phyloP scores from a whole-genome alignment of 2,329 filamentous ascomycete species.

The Colletotrichum navitas region DNA sequence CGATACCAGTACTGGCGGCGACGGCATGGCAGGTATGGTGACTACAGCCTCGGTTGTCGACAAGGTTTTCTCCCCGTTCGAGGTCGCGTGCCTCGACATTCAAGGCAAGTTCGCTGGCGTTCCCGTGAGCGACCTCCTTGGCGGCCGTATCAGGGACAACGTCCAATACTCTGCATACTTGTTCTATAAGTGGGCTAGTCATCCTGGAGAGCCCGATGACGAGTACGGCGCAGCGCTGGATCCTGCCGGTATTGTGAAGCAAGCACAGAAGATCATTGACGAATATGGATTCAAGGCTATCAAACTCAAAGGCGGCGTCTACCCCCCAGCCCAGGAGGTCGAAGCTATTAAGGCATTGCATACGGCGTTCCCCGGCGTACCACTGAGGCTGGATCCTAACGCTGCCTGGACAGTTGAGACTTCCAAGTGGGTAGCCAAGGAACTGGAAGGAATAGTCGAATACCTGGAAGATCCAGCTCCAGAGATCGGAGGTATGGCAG shows the following conservation, averaged over 20 bases:
- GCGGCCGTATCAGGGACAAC: conserved; percentile 54
- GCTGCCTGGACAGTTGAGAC: conserved; percentile 56
- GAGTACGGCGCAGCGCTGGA: conserved; percentile 56
- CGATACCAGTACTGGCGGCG: conserved; percentile 62
- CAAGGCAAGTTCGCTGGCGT: conserved; percentile 56
- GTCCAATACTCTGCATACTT: conserved; percentile 59
- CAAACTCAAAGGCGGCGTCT: conserved; percentile 59
- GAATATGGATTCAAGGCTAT: conserved; percentile 59
- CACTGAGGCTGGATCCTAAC: conserved; percentile 55
- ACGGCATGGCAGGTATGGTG: conserved; percentile 69
- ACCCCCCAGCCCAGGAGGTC: conserved; percentile 55
- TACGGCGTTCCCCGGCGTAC: conserved; percentile 52
- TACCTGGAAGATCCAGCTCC: conserved; percentile 57
- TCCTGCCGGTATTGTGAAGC: conserved; percentile 50
- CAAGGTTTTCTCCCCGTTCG: conserved; percentile 58
- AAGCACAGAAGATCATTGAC: conserved; percentile 54
- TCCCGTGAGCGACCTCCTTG: conserved; percentile 55
- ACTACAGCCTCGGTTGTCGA: conserved; percentile 56
- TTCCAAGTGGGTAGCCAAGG: conserved; percentile 54
- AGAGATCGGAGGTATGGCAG: conserved; percentile 58
- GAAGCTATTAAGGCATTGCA: conserved; percentile 55
- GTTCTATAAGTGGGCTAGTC: conserved; percentile 59
- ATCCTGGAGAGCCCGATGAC: conserved; percentile 55
- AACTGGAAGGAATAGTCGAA: conserved; percentile 53
- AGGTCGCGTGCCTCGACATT: conserved; percentile 58